Base-by-base conservation (phyloP, 2,329 filamentous ascomycete species). In the Trichoderma aggressivum region DNA sequence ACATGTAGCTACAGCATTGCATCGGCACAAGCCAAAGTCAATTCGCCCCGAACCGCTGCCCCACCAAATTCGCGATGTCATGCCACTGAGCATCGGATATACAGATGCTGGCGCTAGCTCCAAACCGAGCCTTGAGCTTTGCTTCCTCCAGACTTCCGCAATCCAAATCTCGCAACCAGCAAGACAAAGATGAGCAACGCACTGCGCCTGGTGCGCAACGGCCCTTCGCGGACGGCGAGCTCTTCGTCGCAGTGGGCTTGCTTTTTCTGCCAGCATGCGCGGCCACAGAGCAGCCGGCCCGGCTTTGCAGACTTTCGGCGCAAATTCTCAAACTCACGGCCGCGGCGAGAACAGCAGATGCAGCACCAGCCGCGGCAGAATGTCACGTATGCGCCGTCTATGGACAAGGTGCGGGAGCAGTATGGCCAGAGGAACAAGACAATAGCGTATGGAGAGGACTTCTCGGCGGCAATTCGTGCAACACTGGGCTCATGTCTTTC, bases 341-440 rank as follows among this genome's bases (percentile, higher is more conserved):
- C 74, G 21, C 77, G 75, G 36, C 73, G 70, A 53, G 73, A 73
- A 28, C 75, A 70, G 55, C 56, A 59, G 28, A 66, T 71, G 32
- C 76, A 73, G 71, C 75, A 74, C 72, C 74, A 71, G 62, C 78
- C 70, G 70, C 77, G 75, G 69, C 75, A 77, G 60, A 74, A 75
- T 50, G 74, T 75, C 34, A 75, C 76, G 21, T 70, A 73, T 60
- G 72, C 77, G 59, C 77, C 80, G 21, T 77, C 80, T 5, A 92
- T 93, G 89, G 89, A 90, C 56, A 84, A 89, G 75, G 82, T 92
- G 79, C 86, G 86, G 32, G 87, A 86, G 64, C 85, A 89, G 24
- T 93, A 92, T 75, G 87, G 86, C 74, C 82, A 84, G 75, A 91
- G 89, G 83, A 94, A 94, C 76, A 83, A 84, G 73, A 91, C 91